A percentile compares a stretch with the other conserved stretches of the same genome.
Conservation (phyloP, 164 flowering plant species). For the Dillenia turbinata region DNA sequence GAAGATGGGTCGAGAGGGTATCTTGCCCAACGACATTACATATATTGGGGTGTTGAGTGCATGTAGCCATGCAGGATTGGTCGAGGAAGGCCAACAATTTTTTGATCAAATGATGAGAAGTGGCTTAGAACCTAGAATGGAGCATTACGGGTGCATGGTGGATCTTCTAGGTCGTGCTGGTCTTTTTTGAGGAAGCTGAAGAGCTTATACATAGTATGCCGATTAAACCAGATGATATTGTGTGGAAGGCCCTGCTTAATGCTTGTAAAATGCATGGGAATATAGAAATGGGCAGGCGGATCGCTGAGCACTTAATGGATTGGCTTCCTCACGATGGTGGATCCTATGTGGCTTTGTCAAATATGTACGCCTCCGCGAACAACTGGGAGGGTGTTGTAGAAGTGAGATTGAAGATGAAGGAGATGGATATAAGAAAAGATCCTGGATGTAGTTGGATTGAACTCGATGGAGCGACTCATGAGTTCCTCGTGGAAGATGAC, state of each 20-base stretch:
- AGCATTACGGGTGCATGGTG: conserved; percentile 69
- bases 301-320: conserved; percentile 37
- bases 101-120: conserved; percentile 40
- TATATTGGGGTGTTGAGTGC: conserved; percentile 46
- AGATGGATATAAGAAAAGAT: conserved; percentile 48
- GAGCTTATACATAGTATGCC: conserved; percentile 49
- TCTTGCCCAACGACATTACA: conserved; percentile 40
- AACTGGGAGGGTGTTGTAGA: conserved; percentile 49
- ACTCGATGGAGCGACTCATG: conserved; percentile 43
- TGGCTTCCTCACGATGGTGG: conserved; percentile 50
- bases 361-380: conserved; percentile 47
- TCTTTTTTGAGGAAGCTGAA: conserved; percentile 46
- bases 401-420: conserved; percentile 53
- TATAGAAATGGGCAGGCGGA: conserved; percentile 41
- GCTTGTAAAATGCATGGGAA: conserved; percentile 57
- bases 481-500: conserved; percentile 52
- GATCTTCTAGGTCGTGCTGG: conserved; percentile 70
- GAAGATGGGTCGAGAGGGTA: conserved; percentile 36
- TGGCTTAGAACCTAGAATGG: conserved; percentile 46
- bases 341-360: conserved; percentile 56
- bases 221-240: conserved; percentile 45
- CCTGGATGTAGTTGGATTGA: conserved; percentile 71
- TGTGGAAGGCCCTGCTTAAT: conserved; percentile 55
- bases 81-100: conserved; percentile 32
- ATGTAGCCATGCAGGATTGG: conserved; percentile 66